Evolutionary conservation across 225 moss, liverwort and hornwort genomes (phyloP), one percentile per base, ranked within the genome.

Genomic region (Bryum argenteum): DNA sequence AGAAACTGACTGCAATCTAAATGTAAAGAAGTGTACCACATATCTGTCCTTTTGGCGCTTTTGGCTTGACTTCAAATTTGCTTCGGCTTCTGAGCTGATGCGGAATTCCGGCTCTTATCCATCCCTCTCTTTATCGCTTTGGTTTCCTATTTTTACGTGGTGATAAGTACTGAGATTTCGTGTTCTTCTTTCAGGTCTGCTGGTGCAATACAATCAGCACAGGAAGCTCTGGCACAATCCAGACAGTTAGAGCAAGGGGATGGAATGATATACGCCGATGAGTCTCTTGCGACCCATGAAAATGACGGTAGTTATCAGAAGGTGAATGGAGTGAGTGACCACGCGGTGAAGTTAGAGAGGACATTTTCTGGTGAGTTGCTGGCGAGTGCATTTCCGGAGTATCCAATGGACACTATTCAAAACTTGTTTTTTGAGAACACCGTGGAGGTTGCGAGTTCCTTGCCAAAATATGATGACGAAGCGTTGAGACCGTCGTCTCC

Each of bases 181-280:
- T 26, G 26, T 54, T 40, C 54, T 66, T 40, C 54, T 61, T 43
- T 48, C 85, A 98, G 98, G 79, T 88, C 94, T 83, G 92, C 91
- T 54, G 86, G 89, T 69, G 91, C 92, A 59, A 86, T 90, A 15
- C 86, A 89, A 80, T 87, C 78, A 68, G 85, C 91, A 55, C 80
- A 83, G 67, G 79, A 71, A 76, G 85, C 84, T 52, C 78, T 85
- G 65, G 80, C 76, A 68, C 82, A 84, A 56, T 79, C 82, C 54
- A 75, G 79, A 19, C 80, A 84, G 66, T 78, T 73, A 58, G 82
- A 82, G 42, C 81, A 81, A 72, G 91, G 79, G 33, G 88, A 87
- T 61, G 73, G 73, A 61, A 62, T 70, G 23, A 63, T 72, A 54
- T 77, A 59, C 58, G 60, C 73, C 43, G 84, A 79, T 38, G 85